Evolutionary conservation across 75 land plant species (phyloP).

Genomic region (Picea sitchensis): DNA sequence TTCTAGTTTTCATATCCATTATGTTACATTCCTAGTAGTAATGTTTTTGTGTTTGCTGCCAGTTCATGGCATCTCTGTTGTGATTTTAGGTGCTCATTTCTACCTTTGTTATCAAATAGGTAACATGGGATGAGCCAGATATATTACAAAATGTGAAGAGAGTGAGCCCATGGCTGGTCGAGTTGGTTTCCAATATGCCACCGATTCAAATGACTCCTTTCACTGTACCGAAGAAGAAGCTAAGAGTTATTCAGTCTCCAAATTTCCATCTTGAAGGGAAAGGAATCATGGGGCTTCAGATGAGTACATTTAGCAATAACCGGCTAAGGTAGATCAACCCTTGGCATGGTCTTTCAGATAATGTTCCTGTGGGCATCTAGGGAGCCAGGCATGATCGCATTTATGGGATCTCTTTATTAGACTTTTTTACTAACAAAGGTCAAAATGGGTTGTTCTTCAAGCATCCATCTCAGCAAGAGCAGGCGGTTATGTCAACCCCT

Average conservation of each 20-base stretch:
- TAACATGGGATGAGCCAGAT: slow-evolving; percentile 96
- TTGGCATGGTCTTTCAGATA: slow-evolving; percentile 48
- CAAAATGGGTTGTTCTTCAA: slow-evolving; percentile 42
- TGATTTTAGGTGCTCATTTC: too few species aligned
- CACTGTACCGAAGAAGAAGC: slow-evolving; percentile 58
- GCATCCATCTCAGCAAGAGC: slow-evolving; percentile 16
- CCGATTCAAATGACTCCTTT: slow-evolving; percentile 72
- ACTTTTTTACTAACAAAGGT: slow-evolving; percentile 51
- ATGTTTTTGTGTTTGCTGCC: too few species aligned
- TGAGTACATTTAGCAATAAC: slow-evolving; percentile 25
- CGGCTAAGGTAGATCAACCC: slow-evolving; percentile 45
- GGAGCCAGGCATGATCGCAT: slow-evolving; percentile 98
- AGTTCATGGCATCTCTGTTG: too few species aligned
- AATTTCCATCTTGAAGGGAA: slow-evolving; percentile 55
- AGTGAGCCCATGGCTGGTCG: slow-evolving; percentile 95
- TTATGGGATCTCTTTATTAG: slow-evolving; percentile 54
- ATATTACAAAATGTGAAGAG: slow-evolving; percentile 81
- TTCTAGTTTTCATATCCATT: too few species aligned
- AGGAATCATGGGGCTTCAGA: slow-evolving; percentile 27
- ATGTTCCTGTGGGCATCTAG: slow-evolving; percentile 92
- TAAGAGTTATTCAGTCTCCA: slow-evolving; percentile 52
- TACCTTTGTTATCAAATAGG: slow-evolving; percentile 27
- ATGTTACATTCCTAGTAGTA: too few species aligned
- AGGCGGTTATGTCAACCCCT: slow-evolving; percentile 1
- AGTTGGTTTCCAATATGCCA: slow-evolving; percentile 77